Conservation (phyloP, 139 green algal genomes). For the Chlamydomonas schloesseri region DNA sequence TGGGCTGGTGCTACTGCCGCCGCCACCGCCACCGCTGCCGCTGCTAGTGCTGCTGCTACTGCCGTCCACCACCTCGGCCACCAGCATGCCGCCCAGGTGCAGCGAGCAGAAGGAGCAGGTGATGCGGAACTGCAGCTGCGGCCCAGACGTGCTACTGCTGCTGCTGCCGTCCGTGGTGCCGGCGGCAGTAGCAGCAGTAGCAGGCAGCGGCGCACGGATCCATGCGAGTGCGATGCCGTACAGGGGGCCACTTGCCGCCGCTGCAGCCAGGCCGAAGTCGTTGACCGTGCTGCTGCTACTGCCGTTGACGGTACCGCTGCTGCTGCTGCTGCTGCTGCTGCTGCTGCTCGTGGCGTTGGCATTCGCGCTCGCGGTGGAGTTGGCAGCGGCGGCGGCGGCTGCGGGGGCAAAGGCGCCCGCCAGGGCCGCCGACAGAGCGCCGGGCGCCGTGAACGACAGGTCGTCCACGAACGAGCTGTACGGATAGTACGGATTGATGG, state of each 20-base stretch:
- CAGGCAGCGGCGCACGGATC: not conserved
- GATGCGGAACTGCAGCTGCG: not conserved
- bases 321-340: no score
- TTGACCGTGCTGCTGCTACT: no score
- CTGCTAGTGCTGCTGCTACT: not conserved
- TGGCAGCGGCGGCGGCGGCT: no score
- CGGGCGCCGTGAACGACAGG: not conserved
- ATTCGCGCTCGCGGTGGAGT: no score
- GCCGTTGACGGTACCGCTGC: no score
- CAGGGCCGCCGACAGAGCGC: not conserved
- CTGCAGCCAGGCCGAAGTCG: not conserved
- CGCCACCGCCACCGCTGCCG: no score
- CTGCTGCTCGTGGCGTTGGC: no score
- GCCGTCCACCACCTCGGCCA: not conserved
- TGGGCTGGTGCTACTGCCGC: not conserved
- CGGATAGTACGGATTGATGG: not conserved
- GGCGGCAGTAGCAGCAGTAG: no score
- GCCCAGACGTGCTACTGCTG: no score
- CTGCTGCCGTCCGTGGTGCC: no score
- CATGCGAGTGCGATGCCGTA: constrained; percentile 17
- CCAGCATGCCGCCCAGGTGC: not conserved
- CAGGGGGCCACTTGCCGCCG: not conserved
- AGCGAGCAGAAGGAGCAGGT: constrained; percentile 20
- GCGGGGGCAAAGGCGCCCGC: not conserved
- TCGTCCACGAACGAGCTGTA: constrained; percentile 31